phyloP scores from a whole-genome alignment of 169 alveolate species.

The Theileria equi region DNA sequence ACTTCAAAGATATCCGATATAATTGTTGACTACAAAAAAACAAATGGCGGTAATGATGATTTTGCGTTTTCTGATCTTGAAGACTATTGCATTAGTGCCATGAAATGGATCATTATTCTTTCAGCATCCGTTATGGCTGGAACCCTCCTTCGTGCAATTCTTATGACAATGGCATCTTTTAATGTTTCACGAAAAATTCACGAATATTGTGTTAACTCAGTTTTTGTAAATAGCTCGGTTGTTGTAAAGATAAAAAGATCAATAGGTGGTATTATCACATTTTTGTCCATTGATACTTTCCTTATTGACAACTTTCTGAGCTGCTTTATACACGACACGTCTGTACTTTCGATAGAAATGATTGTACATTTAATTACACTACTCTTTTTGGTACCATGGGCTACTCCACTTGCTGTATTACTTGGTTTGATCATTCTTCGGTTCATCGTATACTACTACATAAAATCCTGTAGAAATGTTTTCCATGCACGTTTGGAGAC shows the following conservation, averaged over 20 bases:
- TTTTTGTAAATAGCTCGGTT: conserved; percentile 1
- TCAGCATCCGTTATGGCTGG: background rate
- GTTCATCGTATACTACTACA: background rate
- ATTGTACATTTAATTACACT: background rate
- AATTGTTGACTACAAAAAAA: background rate
- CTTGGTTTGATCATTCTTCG: too few species aligned
- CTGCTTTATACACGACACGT: background rate
- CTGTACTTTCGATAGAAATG: background rate
- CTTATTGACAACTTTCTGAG: conserved; percentile 13
- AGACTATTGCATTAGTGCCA: background rate
- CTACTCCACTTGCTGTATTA: background rate
- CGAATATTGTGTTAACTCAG: background rate
- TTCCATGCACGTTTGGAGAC: conserved; percentile 2
- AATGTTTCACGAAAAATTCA: conserved; percentile 19
- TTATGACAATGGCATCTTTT: conserved; percentile 1
- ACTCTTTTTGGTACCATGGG: background rate
- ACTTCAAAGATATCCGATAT: background rate
- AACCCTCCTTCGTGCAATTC: background rate
- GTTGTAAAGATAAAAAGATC: conserved; percentile 2
- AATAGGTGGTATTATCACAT: conserved; percentile 12
- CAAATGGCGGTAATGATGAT: background rate
- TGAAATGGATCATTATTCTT: background rate
- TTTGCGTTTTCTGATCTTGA: background rate
- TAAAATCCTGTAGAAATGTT: background rate
- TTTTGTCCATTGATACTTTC: conserved; percentile 8